Evolutionary conservation across 2,329 filamentous ascomycete genomes (phyloP), one percentile per base, ranked within the genome.

Genomic region (Colletotrichum sansevieriae): DNA sequence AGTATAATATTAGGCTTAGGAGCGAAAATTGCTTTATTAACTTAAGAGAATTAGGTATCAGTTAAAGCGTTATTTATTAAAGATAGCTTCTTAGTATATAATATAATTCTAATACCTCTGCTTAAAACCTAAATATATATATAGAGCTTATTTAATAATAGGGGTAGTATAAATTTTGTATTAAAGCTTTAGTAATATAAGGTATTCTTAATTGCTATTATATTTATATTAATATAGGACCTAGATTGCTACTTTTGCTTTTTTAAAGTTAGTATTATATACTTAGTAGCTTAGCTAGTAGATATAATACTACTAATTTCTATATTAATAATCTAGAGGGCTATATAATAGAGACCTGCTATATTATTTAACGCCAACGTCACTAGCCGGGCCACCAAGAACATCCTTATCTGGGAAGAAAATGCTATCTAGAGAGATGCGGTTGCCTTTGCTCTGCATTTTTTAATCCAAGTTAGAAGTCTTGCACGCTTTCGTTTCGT

Each of bases 271-370:
- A n/a, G 41, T 44, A n/a, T 44, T n/a, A n/a, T 44, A n/a, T 44
- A n/a, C 41, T 44, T n/a, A n/a, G 41, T n/a, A n/a, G 18, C 5
- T 6, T 44, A n/a, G 41, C 41, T 44, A 44, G 41, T 44, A 44
- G 41, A 44, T 44, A 44, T n/a, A 44, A 44, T n/a, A 44, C 41
- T 44, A n/a, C 41, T n/a, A n/a, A 44, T 44, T 44, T 44, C 41
- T n/a, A n/a, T n/a, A 44, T 44, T n/a, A 44, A 44, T n/a, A 44
- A 44, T n/a, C 41, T n/a, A n/a, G 41, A 44, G 41, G 41, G 41
- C 41, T 44, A n/a, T n/a, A 44, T 44, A n/a, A 44, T 44, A n/a
- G 41, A 44, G 41, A 44, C 41, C 41, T 44, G 41, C 41, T 44
- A 7, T n/a, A 44, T n/a, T 44, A n/a, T 44, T 44, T 44, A n/a